These are phyloP conservation scores for Sutorius australiensis DNA, from an alignment of 768 basidiomycete genomes.

Conservation along the genomic window DNA sequence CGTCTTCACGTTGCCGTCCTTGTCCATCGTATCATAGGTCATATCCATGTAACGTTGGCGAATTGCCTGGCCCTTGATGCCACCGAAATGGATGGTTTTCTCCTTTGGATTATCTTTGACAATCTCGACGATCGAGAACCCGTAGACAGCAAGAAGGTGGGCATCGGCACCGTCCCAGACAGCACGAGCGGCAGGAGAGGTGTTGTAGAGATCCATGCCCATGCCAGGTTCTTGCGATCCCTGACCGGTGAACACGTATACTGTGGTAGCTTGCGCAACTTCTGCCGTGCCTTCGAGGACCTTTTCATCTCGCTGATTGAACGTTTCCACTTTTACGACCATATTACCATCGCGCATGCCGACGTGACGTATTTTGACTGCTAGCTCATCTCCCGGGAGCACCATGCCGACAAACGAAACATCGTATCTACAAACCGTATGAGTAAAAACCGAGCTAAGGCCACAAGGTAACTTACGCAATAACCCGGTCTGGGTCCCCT, in stretches of 20 bases:
- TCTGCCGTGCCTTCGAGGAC: conserved; percentile 91
- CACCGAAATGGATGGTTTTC: conserved; percentile 98
- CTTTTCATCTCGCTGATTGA: conserved; percentile 83
- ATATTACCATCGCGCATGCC: conserved; percentile 94
- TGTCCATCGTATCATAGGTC: conserved; percentile 96
- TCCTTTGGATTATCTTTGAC: conserved; percentile 98
- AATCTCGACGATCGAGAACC: conserved; percentile 98
- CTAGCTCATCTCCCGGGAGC: conserved; percentile 82
- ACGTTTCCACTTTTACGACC: conserved; percentile 83
- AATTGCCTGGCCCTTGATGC: conserved; percentile 97
- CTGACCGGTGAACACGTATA: conserved; percentile 97
- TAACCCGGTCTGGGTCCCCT: conserved; percentile 87
- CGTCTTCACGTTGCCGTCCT: conserved; percentile 93
- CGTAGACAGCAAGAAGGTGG: conserved; percentile 91
- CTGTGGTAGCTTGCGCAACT: conserved; percentile 87
- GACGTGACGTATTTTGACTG: conserved; percentile 82
- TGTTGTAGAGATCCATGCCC: conserved; percentile 98
- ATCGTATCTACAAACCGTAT: conserved; percentile 58
- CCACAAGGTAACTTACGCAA: conserved; percentile 55
- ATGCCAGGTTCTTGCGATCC: conserved; percentile 97
- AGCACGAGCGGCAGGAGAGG: conserved; percentile 87
- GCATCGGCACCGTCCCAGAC: conserved; percentile 97
- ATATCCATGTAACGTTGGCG: conserved; percentile 99
- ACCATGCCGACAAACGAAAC: conserved; percentile 98
- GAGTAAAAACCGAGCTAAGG: background rate